Conservation (phyloP, 352 stramenopile species). For the Aphanomyces stellatus region DNA sequence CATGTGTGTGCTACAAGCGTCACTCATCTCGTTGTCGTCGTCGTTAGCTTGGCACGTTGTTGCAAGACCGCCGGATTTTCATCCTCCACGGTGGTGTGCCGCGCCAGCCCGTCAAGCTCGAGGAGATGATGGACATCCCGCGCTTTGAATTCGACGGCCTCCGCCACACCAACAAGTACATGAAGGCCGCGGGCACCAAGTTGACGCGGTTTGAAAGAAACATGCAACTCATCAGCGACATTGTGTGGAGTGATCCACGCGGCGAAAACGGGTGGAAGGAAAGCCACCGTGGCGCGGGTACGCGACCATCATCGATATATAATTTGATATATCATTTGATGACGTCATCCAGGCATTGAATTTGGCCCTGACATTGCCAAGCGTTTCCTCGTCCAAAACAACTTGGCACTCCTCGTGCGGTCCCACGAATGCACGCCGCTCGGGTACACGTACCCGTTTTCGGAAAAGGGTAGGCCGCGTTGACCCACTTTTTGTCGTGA, state of each 20-base stretch:
- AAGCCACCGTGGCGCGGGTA: constrained; percentile 62
- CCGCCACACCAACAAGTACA: constrained; percentile 27
- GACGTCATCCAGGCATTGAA: constrained; percentile 36
- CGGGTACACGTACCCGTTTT: constrained; percentile 72
- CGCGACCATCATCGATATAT: background rate
- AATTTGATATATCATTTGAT: background rate
- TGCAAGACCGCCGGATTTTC: constrained; percentile 56
- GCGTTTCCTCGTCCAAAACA: constrained; percentile 80
- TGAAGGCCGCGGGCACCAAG: constrained; percentile 32
- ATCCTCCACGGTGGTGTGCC: constrained; percentile 66
- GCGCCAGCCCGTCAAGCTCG: constrained; percentile 42
- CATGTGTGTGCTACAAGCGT: too few species aligned
- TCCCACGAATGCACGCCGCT: constrained; percentile 77
- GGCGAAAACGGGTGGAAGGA: constrained; percentile 50
- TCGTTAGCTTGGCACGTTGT: constrained; percentile 47
- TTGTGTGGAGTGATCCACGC: constrained; percentile 79
- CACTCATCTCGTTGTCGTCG: background rate
- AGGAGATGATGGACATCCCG: constrained; percentile 54
- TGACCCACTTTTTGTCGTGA: background rate
- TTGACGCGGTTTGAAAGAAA: constrained; percentile 69
- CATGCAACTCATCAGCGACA: constrained; percentile 73
- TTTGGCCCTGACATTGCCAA: constrained; percentile 69
- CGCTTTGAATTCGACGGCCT: constrained; percentile 68
- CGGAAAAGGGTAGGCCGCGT: constrained; percentile 38
- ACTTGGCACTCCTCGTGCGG: constrained; percentile 65